Percentiles rank a stretch among this genome's conserved stretches.
These are phyloP conservation scores for Calonectria montana DNA, from an alignment of 2,329 filamentous ascomycete genomes.

Conservation along the genomic window DNA sequence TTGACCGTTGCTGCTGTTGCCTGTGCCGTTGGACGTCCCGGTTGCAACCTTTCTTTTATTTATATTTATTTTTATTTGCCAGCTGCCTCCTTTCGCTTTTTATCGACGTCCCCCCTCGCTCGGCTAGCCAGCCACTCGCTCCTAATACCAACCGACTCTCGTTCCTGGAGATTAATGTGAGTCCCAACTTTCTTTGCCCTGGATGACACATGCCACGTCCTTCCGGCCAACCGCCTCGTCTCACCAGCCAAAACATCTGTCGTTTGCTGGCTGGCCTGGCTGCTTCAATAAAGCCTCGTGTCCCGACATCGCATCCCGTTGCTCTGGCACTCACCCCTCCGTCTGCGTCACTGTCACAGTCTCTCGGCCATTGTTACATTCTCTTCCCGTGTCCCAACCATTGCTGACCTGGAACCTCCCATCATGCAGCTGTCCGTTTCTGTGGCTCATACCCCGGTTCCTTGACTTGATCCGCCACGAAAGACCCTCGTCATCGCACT, in stretches of 20 bases:
- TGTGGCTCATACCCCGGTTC: slow-evolving; percentile 35
- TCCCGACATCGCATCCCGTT: slow-evolving; percentile 23
- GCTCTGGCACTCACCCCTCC: slow-evolving; percentile 16
- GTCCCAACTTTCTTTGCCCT: slow-evolving; percentile 45
- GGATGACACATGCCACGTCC: slow-evolving; percentile 44
- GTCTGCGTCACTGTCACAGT: slow-evolving; percentile 26
- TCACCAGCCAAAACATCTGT: slow-evolving; percentile 25
- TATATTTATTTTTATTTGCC: slow-evolving; percentile 21
- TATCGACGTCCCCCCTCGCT: slow-evolving; percentile 36
- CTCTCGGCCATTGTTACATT: slow-evolving; percentile 25
- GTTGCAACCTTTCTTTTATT: slow-evolving; percentile 18
- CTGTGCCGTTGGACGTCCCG: slow-evolving; percentile 25
- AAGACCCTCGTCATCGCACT: slow-evolving; percentile 36
- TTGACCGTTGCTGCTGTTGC: slow-evolving; percentile 25
- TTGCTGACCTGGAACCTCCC: slow-evolving; percentile 36
- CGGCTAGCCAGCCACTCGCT: slow-evolving; percentile 41
- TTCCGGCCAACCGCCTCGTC: slow-evolving; percentile 44
- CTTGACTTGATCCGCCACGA: slow-evolving; percentile 39
- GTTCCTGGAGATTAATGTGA: slow-evolving; percentile 51
- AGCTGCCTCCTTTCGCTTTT: slow-evolving; percentile 31
- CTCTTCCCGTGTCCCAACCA: slow-evolving; percentile 21
- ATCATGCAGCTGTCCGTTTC: slow-evolving; percentile 44
- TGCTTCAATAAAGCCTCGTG: slow-evolving; percentile 36
- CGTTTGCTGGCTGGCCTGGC: slow-evolving; percentile 5
- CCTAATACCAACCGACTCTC: slow-evolving; percentile 41